Base-by-base conservation (phyloP, 768 basidiomycete genomes). In the Lyophyllum shimeji region DNA sequence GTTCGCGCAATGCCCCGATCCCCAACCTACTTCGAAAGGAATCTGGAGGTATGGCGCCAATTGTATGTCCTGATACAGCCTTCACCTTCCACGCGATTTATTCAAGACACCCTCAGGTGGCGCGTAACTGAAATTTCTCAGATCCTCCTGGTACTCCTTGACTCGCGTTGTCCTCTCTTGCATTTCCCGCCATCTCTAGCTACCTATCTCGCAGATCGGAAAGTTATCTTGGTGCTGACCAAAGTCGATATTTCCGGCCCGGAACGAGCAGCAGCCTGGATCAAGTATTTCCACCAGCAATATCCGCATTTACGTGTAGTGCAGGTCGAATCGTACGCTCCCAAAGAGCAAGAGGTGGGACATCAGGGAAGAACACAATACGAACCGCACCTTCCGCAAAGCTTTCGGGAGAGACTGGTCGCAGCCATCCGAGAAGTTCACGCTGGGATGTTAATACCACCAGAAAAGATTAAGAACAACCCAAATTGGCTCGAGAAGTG, bases 1-100 rank as follows among this genome's bases (percentile, higher is more conserved):
- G 52, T 25, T 23, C 23, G 45, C 12, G 46, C 56, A 25, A 76
- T 86, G 80, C 85, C 84, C 9, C 72, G 74, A 43, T 88, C 90
- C 3, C 85, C 89, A 1, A 86, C 89, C 0, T 86, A 87, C 70
- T 97, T 85, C 68, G 95, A 97, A 71, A 81, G 90, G 40, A 97
- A 98, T 68, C 64, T 97, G 44, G 91, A 97, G 66, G 94, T 97
- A 13, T 98, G 95, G 95, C 74, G 95, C 59, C 96, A 98, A 74
- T 73, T 98, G 85, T 92, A 69, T 62, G 89, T 78, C 7, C 33
- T 50, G 52, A 52, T 29, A 37, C n/a, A 39, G 31, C 31, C 46
- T 43, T 20, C 15, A 45, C 2, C 34, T 56, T 33, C 46, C 46
- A 46, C 46, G 29, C 53, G 46, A 53, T 40, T 68, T 20, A 49